Conservation (phyloP, 2,329 filamentous ascomycete species). For the Colletotrichum neosansevieriae region DNA sequence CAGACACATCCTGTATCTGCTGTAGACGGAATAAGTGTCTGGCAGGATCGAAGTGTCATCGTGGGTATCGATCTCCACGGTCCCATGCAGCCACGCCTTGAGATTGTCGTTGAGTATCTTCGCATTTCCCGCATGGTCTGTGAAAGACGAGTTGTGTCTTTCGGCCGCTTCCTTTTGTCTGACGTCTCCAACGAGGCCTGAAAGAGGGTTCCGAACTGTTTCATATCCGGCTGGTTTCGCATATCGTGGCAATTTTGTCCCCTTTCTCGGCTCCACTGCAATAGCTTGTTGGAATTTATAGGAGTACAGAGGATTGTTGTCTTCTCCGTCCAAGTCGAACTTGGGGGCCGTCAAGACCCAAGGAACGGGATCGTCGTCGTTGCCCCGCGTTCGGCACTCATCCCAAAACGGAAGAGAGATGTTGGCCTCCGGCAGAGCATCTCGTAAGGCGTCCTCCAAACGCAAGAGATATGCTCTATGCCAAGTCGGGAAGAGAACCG, state of each 20-base stretch:
- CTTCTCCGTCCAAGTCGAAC: neutral
- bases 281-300: constrained; percentile 42
- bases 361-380: neutral
- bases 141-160: constrained; percentile 36
- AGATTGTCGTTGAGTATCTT: constrained; percentile 12
- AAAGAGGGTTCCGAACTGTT: constrained; percentile 45
- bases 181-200: constrained; percentile 43
- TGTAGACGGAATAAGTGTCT: neutral
- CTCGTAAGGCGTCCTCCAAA: constrained; percentile 43
- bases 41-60: neutral
- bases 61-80: constrained; percentile 11
- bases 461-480: constrained; percentile 46
- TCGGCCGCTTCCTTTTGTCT: constrained; percentile 2
- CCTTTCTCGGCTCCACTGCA: constrained; percentile 26
- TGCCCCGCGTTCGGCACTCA: constrained; percentile 9
- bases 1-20: neutral
- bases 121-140: neutral
- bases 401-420: constrained; percentile 44
- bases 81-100: constrained; percentile 18
- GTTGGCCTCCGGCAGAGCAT: constrained; percentile 27
- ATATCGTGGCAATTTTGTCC: constrained; percentile 28
- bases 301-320: constrained; percentile 43
- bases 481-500: constrained; percentile 47
- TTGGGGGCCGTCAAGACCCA: constrained; percentile 1
- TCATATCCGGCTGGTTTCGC: constrained; percentile 41